Conservation (phyloP, 495 filamentous ascomycete genomes). For the Daldinia vernicosa region DNA sequence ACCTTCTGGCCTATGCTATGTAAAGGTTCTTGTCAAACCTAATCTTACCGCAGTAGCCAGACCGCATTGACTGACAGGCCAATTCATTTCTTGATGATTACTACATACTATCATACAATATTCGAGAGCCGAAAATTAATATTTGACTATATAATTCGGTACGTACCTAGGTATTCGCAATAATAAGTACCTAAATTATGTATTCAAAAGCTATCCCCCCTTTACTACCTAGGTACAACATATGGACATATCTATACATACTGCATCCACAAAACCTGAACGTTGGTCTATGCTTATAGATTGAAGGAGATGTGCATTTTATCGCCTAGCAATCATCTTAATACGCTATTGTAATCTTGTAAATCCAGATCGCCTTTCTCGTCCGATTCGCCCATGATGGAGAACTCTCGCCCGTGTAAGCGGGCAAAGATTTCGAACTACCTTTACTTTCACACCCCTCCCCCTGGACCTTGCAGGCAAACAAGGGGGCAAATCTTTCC, state of each 20-base stretch:
- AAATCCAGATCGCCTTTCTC: neutral
- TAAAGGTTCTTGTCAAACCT: slow-evolving; percentile 11
- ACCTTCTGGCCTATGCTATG: slow-evolving; percentile 18
- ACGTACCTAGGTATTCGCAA: too few relatives aligned
- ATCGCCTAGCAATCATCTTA: slow-evolving; percentile 18
- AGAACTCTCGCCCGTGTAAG: slow-evolving; percentile 7
- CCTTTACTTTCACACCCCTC: slow-evolving; percentile 15
- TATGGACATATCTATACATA: neutral
- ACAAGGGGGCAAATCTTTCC: slow-evolving; percentile 38
- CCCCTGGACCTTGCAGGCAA: slow-evolving; percentile 43
- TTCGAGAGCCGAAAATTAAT: neutral
- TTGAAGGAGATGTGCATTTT: slow-evolving; percentile 14
- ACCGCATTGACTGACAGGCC: neutral
- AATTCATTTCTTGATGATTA: neutral
- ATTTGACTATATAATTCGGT: neutral
- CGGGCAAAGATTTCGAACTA: slow-evolving; percentile 19
- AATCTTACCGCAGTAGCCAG: slow-evolving; percentile 36
- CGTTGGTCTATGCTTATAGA: neutral
- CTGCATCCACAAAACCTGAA: slow-evolving; percentile 6
- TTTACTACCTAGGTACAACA: too few relatives aligned
- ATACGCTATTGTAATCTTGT: neutral
- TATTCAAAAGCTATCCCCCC: too few relatives aligned
- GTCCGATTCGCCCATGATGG: neutral
- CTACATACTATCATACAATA: neutral
- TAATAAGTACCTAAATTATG: too few relatives aligned